Base-by-base conservation (phyloP, 73 alveolate species). In the Durusdinium trenchii region DNA sequence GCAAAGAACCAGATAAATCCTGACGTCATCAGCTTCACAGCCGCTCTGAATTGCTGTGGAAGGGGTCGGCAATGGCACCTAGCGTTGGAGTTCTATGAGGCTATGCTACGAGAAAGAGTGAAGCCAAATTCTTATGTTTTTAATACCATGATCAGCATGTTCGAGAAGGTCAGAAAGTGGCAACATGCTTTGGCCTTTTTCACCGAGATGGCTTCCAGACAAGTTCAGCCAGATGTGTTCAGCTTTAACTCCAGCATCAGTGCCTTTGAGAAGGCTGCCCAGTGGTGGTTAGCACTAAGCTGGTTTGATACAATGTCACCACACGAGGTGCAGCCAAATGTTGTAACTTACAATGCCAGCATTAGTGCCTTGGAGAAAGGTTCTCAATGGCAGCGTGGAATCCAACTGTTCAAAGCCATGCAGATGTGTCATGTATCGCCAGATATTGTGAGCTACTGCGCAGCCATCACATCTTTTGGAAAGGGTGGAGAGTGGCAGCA, bases 241-340 rank as follows among this genome's bases (percentile, higher is more conserved):
- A 89, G 73, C 73, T 89, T 46, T 71, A 89, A 89, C 57, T 48
- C 96, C 35, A 62, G 86, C 75, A 89, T 89, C 86, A 89, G 96
- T 32, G 86, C 96, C 6, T 89, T 85, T 51, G 96, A 62, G 51
- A 89, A 46, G 69, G 42, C 52, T 48, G 96, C 86, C 28, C 69
- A 64, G 16, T 89, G 96, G 96, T 86, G 67, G 69, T 60, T 32
- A 6, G 86, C 96, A 12, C n/a, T 67, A 86, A 38, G 73, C 45
- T 9, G 62, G 30, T 50, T 89, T 26, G n/a, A 46, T 12, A 69
- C 32, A 28, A 89, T 89, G 69, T 28, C 46, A 12, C 14, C 71
- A 32, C 32, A 0, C 38, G 14, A 35, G 61, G 36, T 89, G 6
- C 28, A 10, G 38, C 47, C 67, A 32, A 71, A 89, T 7, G 42